Conservation (phyloP, 2,329 filamentous ascomycete genomes). For the Elsinoe necatrix region DNA sequence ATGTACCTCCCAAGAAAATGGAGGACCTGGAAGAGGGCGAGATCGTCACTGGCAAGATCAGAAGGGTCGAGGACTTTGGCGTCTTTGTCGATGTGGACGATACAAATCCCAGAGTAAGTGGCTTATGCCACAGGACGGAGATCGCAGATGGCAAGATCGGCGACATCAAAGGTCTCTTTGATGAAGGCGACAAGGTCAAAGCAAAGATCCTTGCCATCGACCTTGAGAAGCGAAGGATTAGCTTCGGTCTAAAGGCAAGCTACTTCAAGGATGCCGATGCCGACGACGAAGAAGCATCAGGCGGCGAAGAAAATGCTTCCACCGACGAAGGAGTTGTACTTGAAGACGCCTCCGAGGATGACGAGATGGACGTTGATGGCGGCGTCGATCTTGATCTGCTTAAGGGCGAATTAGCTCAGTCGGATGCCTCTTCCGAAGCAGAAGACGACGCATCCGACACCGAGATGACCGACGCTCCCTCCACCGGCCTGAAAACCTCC, state of each 20-base stretch:
- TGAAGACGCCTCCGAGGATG: conserved; percentile 31
- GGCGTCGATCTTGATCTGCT: conserved; percentile 38
- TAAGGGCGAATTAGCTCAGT: conserved; percentile 33
- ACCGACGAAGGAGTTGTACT: conserved; percentile 29
- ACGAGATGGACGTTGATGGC: conserved; percentile 31
- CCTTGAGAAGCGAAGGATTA: conserved; percentile 65
- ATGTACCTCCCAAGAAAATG: conserved; percentile 62
- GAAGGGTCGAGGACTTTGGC: conserved; percentile 90
- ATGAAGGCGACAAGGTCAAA: conserved; percentile 86
- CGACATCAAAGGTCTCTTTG: conserved; percentile 83
- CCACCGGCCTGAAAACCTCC: conserved; percentile 52
- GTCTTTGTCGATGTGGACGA: conserved; percentile 88
- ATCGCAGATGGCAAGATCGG: conserved; percentile 77
- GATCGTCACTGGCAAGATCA: conserved; percentile 77
- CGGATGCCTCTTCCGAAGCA: conserved; percentile 24
- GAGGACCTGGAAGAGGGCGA: conserved; percentile 72
- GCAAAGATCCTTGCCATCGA: conserved; percentile 78
- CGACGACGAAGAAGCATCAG: conserved; percentile 39
- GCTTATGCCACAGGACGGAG: conserved; percentile 83
- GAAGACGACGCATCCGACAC: conserved; percentile 45
- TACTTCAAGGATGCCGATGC: conserved; percentile 59
- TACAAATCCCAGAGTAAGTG: conserved; percentile 72
- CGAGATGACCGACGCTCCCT: conserved; percentile 31
- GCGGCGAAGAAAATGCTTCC: conserved; percentile 35
- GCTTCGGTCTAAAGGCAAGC: conserved; percentile 84